Base-by-base conservation (phyloP, 306 rosid genomes). In the Morella rubra region DNA sequence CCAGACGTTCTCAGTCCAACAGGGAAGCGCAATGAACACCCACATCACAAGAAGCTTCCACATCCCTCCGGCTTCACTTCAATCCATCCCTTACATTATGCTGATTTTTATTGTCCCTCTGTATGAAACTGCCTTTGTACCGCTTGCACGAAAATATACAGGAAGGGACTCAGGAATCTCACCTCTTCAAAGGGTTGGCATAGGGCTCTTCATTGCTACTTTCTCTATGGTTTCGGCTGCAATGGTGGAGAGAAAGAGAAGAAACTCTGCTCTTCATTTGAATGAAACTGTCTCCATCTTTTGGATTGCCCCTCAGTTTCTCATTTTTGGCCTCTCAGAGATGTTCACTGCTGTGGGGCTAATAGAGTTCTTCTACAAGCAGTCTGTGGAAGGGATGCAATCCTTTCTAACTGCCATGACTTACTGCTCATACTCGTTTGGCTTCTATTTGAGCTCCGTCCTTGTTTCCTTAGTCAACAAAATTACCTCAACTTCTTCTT, bases 21-120 rank as follows among this genome's bases (percentile, higher is more conserved):
- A 89, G 79, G 93, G 88, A 68, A 84, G 76, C 44, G 19, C 78
- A 71, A 89, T 89, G 93, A 65, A 89, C 75, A 78, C 82, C 60
- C 61, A 37, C 64, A 73, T 89, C 61, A 70, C 85, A 24, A 76
- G 32, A 58, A 20, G 67, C 74, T 89, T 89, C 72, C 71, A 76
- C 42, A 84, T 87, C 27, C 91, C 93, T 14, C 91, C 93, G 18
- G 93, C 93, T 73, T 89, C 93, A n/a, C 91, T 89, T 15, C 91
- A 85, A 68, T 77, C 89, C 81, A 85, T 89, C 84, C 91, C 91
- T 67, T 85, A 85, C 85, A 69, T 85, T 19, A 24, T 87, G 77
- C 87, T 89, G 4, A 87, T 87, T 47, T 50, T 84, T 22, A 54
- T 87, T n/a, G 88, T 87, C 67, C 93, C 93, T 16, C 87, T 89